These are phyloP conservation scores for Geotrichum citri-aurantii DNA, from an alignment of 1,139 yeast genomes.

Conservation along the genomic window DNA sequence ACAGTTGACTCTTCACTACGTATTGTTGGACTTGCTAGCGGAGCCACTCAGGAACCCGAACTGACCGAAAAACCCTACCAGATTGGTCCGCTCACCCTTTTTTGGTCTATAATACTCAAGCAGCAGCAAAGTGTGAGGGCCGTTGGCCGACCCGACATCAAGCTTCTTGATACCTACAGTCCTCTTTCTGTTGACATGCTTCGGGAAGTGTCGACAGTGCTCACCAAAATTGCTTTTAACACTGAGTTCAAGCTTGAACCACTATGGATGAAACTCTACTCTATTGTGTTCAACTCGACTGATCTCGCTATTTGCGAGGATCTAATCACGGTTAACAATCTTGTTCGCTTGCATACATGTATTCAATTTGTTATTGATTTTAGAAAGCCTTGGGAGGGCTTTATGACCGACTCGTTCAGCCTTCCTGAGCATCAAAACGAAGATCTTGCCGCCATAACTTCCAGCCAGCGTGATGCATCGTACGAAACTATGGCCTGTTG, in stretches of 20 bases:
- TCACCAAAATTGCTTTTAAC: background rate
- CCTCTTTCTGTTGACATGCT: background rate
- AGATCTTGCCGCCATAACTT: background rate
- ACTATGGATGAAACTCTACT: background rate
- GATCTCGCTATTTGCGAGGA: background rate
- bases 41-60: background rate
- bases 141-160: background rate
- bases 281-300: background rate
- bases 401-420: background rate
- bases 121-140: background rate
- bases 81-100: background rate
- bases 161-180: background rate
- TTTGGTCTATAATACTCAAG: background rate
- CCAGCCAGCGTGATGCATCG: background rate
- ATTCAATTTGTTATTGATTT: background rate
- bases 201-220: background rate
- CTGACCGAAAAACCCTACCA: background rate
- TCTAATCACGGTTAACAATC: background rate
- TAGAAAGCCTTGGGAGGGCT: background rate
- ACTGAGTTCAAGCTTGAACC: background rate
- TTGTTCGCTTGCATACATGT: conserved; percentile 1
- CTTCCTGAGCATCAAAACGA: background rate
- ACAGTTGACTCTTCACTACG: background rate
- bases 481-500: background rate
- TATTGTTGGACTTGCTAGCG: background rate